Evolutionary conservation across 129 eudicot species (phyloP).

Genomic region (Escallonia herrerae): DNA sequence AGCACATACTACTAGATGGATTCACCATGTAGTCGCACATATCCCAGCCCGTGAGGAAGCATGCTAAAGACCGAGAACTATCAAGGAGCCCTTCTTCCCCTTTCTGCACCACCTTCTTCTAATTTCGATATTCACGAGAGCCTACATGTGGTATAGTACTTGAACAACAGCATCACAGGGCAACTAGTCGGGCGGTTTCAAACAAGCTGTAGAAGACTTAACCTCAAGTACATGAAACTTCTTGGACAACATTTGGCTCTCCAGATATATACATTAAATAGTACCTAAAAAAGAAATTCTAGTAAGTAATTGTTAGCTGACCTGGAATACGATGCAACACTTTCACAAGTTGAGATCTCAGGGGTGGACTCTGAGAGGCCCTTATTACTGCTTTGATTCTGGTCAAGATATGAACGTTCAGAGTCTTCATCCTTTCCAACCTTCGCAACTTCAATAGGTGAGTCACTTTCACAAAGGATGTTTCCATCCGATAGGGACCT

Average conservation of each 20-base stretch:
- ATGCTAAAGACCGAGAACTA: too few species aligned
- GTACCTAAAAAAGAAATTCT: neutral
- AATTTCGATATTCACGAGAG: too few species aligned
- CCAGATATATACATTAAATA: neutral
- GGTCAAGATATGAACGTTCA: slow-evolving; percentile 31
- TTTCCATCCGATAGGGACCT: slow-evolving; percentile 87
- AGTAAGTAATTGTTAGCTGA: slow-evolving; percentile 10
- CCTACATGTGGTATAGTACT: too few species aligned
- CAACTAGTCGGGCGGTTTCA: neutral
- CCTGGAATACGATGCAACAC: slow-evolving; percentile 61
- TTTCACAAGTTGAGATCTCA: slow-evolving; percentile 54
- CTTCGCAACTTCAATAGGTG: slow-evolving; percentile 32
- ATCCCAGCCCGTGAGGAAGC: too few species aligned
- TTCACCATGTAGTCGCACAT: too few species aligned
- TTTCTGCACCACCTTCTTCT: too few species aligned
- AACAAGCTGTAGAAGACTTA: neutral
- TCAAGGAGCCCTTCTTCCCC: too few species aligned
- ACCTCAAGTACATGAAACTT: neutral
- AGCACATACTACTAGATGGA: too few species aligned
- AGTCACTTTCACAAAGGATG: slow-evolving; percentile 41
- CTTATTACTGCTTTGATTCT: slow-evolving; percentile 24
- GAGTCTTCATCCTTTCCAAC: slow-evolving; percentile 25
- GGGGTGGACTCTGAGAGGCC: slow-evolving; percentile 59
- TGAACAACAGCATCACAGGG: neutral
- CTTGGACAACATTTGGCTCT: neutral